These are phyloP conservation scores for Zymoseptoria tritici DNA, from an alignment of 2,329 filamentous ascomycete genomes.

Conservation along the genomic window DNA sequence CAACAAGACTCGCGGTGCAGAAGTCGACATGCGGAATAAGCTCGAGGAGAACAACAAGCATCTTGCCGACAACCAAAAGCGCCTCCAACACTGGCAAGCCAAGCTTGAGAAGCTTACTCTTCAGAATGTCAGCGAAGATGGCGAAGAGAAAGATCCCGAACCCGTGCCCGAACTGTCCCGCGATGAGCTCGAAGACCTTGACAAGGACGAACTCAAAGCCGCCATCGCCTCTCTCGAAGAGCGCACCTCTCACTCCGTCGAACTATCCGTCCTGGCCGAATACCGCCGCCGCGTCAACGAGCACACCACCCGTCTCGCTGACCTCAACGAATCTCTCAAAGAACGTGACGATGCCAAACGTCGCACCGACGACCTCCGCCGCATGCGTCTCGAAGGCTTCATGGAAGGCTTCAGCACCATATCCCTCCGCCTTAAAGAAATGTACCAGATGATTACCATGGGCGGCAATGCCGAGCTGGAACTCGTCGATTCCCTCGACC, in stretches of 20 bases:
- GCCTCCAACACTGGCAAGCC: conserved; percentile 77
- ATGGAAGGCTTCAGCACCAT: conserved; percentile 97
- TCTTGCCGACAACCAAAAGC: conserved; percentile 76
- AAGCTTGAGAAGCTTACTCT: conserved; percentile 78
- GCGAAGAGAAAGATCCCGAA: conserved; percentile 47
- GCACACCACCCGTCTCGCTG: conserved; percentile 70
- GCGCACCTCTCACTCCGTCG: conserved; percentile 78
- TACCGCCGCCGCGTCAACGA: conserved; percentile 82
- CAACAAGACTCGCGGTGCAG: conserved; percentile 78
- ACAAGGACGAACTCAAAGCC: conserved; percentile 55
- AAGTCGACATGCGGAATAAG: conserved; percentile 98
- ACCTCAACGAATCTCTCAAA: conserved; percentile 69
- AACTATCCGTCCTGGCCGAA: conserved; percentile 79
- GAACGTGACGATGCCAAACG: conserved; percentile 83
- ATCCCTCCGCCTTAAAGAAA: conserved; percentile 91
- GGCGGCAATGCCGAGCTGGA: conserved; percentile 96
- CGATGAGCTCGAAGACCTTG: conserved; percentile 57
- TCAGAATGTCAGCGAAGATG: conserved; percentile 62
- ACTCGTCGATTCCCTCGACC: conserved; percentile 90
- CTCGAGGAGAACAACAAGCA: conserved; percentile 93
- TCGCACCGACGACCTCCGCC: conserved; percentile 83
- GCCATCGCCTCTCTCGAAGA: conserved; percentile 62
- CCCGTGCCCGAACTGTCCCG: conserved; percentile 73
- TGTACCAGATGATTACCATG: conserved; percentile 99
- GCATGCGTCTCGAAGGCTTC: conserved; percentile 86